Percentiles rank a stretch among this genome's conserved stretches.
Evolutionary conservation across 208 protist genomes (phyloP).

Genomic region (Leishmania braziliensis): DNA sequence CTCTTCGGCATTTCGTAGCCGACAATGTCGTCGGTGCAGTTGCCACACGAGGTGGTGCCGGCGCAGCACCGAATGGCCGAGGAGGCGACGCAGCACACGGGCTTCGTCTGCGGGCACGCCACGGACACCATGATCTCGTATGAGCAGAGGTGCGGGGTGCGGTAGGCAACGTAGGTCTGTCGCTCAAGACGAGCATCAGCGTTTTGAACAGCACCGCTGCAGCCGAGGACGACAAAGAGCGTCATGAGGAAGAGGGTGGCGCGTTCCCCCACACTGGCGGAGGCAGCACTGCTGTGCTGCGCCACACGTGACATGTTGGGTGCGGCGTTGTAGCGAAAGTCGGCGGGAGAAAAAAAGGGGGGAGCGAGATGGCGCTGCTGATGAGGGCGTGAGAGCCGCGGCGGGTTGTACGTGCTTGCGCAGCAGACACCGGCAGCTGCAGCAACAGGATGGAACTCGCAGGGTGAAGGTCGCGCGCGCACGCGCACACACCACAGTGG

Average conservation of each 20-base stretch:
- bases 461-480: background rate
- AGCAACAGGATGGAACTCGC: too few species aligned
- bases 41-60: constrained; percentile 26
- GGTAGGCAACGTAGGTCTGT: constrained; percentile 27
- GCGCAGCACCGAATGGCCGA: constrained; percentile 40
- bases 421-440: too few species aligned
- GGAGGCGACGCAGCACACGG: constrained; percentile 39
- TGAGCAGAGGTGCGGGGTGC: constrained; percentile 35
- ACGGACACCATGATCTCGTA: constrained; percentile 28
- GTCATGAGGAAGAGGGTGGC: background rate
- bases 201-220: background rate
- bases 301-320: background rate
- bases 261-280: background rate
- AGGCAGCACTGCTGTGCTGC: background rate
- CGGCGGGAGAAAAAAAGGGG: background rate
- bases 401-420: too few species aligned
- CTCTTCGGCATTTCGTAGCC: constrained; percentile 43
- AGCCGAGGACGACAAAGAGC: constrained; percentile 5
- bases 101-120: constrained; percentile 19
- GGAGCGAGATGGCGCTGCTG: background rate
- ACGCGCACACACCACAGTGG: background rate
- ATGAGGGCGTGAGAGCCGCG: background rate
- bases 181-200: constrained; percentile 19
- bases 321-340: background rate
- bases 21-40: constrained; percentile 24